Conservation (phyloP, 345 rosid genomes). For the Gossypium rotundifolium region DNA sequence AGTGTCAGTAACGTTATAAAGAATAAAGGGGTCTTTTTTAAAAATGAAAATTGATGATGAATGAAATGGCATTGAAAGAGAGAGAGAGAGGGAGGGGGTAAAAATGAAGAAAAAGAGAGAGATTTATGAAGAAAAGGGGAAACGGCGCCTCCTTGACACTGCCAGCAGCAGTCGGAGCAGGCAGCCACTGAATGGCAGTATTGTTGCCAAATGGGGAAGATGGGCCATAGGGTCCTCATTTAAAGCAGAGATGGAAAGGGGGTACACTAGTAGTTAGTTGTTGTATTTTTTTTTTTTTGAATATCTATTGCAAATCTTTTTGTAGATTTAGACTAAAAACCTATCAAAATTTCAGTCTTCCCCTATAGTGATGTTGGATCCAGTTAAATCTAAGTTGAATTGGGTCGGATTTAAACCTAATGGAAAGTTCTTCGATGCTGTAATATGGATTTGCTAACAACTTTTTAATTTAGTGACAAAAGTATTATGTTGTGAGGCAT, state of each 20-base stretch:
- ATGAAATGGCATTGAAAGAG: background rate
- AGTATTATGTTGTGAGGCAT: too few species aligned
- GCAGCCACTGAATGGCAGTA: background rate
- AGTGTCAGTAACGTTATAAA: background rate
- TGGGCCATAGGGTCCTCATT: conserved; percentile 9
- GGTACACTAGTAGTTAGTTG: background rate
- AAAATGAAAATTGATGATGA: background rate
- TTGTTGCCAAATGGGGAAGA: conserved; percentile 2
- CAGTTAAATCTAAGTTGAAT: too few species aligned
- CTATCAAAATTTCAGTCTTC: background rate
- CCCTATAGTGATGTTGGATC: background rate
- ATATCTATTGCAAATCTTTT: conserved; percentile 14
- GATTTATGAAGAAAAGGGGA: background rate
- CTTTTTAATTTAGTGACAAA: too few species aligned
- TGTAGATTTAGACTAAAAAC: conserved; percentile 1
- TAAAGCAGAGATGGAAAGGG: conserved; percentile 1
- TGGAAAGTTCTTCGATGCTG: too few species aligned
- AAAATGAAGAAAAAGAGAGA: background rate
- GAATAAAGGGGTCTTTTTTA: background rate
- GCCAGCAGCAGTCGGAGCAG: background rate
- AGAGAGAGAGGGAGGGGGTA: background rate
- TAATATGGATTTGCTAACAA: too few species aligned
- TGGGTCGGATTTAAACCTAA: too few species aligned
- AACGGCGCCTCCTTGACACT: conserved; percentile 7
- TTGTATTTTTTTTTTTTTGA: background rate